Base-by-base conservation (phyloP, 78 protist species). In the Pigoraptor vietnamica region DNA sequence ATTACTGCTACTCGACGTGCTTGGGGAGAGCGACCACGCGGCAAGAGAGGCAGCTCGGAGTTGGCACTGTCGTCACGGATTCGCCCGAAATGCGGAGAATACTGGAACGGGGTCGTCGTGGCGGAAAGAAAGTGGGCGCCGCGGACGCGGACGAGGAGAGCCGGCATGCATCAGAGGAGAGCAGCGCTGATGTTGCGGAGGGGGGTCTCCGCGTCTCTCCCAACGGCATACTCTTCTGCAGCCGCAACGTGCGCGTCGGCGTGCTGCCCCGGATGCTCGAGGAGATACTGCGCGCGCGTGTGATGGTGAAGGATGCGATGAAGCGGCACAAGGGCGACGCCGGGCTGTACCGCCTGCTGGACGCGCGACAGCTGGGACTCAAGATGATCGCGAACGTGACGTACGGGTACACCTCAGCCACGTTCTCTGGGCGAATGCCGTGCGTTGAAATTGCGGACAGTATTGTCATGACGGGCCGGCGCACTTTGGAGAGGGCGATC, bases 351-450 rank as follows among this genome's bases (percentile, higher is more conserved):
- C 90, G 94, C 25, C 89, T 92, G 33, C 89, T 98, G 34, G 90
- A 99, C 81, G 96, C 98, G 0, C 36, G 98, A 23, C 99, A 99
- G 94, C 79, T 97, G 23, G 99, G 97, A 10, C 92, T 99, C 81
- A 99, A 99, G 93, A 40, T 99, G 93, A 91, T 99, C 39, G 99
- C 99, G 37, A 99, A 98, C 93, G 99, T 98, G 67, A 96, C 99
- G 25, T 99, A 97, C 93, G 99, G 99, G 0, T 99, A 99, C 91
- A 97, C 99, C 0, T 82, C 97, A 0, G 99, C 99, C 0, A 89
- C 95, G 23, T 98, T 95, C 88, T 88, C 96, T 14, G 99, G 99
- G 0, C 91, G 99, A 0, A 98, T 99, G 99, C 99, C 99, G 21
- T 96, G 98, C 90, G 93, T 95, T 0, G 99, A 98, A 23, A 40